Conservation (phyloP, 331 rosid species). For the Dryas integrifolia region DNA sequence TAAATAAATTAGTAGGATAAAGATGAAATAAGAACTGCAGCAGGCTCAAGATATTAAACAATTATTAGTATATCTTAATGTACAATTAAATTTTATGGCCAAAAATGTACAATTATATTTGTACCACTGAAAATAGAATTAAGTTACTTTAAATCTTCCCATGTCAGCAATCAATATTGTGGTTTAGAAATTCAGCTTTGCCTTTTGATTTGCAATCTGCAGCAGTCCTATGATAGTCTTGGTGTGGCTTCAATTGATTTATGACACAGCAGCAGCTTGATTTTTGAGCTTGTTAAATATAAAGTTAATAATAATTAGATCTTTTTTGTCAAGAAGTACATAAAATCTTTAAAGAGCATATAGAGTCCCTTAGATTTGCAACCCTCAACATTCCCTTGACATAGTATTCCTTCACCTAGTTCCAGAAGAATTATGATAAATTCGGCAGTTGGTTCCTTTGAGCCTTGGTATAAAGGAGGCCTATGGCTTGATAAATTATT, state of each 20-base stretch:
- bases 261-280: neutral
- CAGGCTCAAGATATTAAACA: neutral
- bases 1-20: neutral
- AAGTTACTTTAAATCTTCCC: neutral
- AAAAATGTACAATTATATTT: neutral
- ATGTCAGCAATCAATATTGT: conserved; percentile 6
- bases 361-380: neutral
- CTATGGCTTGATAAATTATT: neutral
- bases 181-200: neutral
- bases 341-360: neutral
- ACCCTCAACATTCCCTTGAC: neutral
- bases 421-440: neutral
- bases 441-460: neutral
- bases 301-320: too few relatives aligned
- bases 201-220: neutral
- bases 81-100: neutral
- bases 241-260: too few relatives aligned
- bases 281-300: neutral
- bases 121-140: neutral
- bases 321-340: too few relatives aligned
- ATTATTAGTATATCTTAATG: neutral
- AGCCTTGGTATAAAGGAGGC: neutral
- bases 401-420: neutral
- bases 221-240: neutral
- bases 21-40: neutral